Evolutionary conservation across 2,329 filamentous ascomycete species (phyloP).

Genomic region (Phialocephala sp.): DNA sequence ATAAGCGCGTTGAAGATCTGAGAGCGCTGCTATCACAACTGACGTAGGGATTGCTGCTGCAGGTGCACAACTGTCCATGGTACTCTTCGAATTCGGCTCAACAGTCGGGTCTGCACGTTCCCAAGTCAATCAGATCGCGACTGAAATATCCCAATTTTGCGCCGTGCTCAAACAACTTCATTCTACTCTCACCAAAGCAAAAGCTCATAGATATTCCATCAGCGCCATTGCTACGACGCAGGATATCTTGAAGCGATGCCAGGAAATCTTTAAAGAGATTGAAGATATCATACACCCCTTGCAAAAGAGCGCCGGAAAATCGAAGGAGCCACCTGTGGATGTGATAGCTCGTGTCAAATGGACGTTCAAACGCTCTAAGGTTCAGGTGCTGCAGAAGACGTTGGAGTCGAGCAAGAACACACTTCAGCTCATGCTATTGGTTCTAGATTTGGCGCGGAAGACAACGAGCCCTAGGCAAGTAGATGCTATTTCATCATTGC

Average conservation of each 20-base stretch:
- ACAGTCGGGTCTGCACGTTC: constrained; percentile 20
- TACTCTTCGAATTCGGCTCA: constrained; percentile 20
- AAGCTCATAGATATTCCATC: constrained; percentile 10
- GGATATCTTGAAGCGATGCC: constrained; percentile 20
- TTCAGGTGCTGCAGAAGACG: constrained; percentile 7
- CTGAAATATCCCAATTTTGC: constrained; percentile 20
- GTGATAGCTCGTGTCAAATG: constrained; percentile 14
- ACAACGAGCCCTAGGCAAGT: not conserved
- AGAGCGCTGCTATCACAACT: constrained; percentile 11
- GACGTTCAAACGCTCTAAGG: constrained; percentile 17
- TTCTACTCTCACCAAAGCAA: constrained; percentile 12
- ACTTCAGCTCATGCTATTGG: not conserved
- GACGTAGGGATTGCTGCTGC: constrained; percentile 19
- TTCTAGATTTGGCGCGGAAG: not conserved
- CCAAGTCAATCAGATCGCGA: constrained; percentile 14
- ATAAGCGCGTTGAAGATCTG: too few relatives aligned
- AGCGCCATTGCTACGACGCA: constrained; percentile 17
- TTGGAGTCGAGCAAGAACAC: not conserved
- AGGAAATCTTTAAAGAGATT: constrained; percentile 21
- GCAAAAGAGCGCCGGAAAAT: not conserved
- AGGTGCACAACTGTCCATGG: constrained; percentile 20
- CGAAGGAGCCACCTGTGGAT: not conserved
- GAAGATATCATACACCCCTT: constrained; percentile 9
- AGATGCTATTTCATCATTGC: not conserved
- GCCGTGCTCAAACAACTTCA: constrained; percentile 15